Percentiles rank a stretch among this genome's conserved stretches.
These are phyloP conservation scores for Pythium insidiosum DNA, from an alignment of 352 stramenopile genomes.

Conservation along the genomic window DNA sequence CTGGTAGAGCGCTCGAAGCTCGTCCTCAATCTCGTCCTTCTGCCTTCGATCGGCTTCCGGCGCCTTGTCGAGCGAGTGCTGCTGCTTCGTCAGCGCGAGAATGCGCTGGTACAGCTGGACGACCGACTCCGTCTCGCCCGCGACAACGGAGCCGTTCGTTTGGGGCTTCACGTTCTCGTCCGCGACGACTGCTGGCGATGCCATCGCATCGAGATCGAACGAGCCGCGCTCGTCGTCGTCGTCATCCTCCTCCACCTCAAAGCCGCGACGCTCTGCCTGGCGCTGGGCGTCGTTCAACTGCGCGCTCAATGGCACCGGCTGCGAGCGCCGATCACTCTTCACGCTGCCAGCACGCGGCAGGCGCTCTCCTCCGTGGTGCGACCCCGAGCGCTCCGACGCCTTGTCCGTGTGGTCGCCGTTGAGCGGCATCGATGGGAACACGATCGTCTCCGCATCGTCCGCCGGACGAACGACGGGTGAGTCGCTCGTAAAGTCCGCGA, in stretches of 20 bases:
- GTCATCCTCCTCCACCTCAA: not conserved
- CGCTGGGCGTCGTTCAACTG: not conserved
- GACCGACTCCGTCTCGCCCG: constrained; percentile 20
- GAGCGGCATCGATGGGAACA: too few species aligned
- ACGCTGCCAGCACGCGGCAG: too few species aligned
- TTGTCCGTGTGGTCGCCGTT: too few species aligned
- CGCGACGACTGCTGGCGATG: not conserved
- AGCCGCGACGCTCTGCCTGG: not conserved
- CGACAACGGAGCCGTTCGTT: too few species aligned
- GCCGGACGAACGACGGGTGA: too few species aligned
- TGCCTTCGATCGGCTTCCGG: constrained; percentile 23
- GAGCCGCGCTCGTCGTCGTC: not conserved
- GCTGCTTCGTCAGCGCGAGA: constrained; percentile 47
- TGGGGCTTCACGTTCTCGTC: not conserved
- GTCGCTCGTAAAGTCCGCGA: too few species aligned
- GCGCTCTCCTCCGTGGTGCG: too few species aligned
- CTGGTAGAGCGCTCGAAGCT: constrained; percentile 41
- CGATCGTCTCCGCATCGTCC: too few species aligned
- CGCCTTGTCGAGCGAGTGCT: constrained; percentile 38
- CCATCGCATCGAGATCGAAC: too few species aligned
- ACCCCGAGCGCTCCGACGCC: too few species aligned
- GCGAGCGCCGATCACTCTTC: too few species aligned
- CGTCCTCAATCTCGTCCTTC: constrained; percentile 28
- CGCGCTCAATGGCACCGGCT: too few species aligned
- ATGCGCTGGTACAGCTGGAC: constrained; percentile 60